Percentiles rank a stretch among this genome's conserved stretches.
phyloP scores from a whole-genome alignment of 257 asterid species.

The Striga asiatica region DNA sequence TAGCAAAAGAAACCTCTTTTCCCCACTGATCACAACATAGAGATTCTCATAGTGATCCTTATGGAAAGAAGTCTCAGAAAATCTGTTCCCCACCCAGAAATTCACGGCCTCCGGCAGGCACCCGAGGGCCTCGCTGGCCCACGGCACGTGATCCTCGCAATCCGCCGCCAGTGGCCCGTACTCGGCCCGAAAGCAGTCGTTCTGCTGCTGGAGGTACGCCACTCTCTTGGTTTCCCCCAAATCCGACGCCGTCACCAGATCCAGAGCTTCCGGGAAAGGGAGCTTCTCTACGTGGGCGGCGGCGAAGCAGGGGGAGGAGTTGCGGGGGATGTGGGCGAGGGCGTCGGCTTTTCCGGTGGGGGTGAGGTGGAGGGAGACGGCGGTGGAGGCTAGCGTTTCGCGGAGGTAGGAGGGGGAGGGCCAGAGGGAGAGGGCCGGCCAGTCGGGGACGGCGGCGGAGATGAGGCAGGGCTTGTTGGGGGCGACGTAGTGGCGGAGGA shows the following conservation, averaged over 20 bases:
- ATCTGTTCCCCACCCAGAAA: conserved; percentile 67
- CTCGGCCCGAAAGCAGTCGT: conserved; percentile 79
- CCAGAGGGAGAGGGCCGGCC: conserved; percentile 81
- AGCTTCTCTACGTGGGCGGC: conserved; percentile 56
- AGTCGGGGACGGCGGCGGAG: conserved; percentile 59
- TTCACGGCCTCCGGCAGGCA: conserved; percentile 84
- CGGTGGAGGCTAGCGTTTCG: conserved; percentile 41
- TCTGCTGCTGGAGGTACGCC: conserved; percentile 87
- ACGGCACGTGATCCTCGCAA: conserved; percentile 47
- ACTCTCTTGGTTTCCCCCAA: conserved; percentile 2
- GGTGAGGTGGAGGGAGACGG: conserved; percentile 83
- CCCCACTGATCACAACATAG: conserved; percentile 72
- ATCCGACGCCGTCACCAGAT: conserved; percentile 32
- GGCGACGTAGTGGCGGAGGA: conserved; percentile 67
- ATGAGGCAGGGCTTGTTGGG: conserved; percentile 79
- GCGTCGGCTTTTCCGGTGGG: conserved; percentile 84
- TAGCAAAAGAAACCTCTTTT: conserved; percentile 62
- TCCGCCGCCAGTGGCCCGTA: conserved; percentile 45
- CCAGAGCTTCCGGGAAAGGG: conserved; percentile 49
- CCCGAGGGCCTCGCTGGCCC: conserved; percentile 82
- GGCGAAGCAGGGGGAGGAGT: conserved; percentile 61
- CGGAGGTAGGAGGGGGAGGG: conserved; percentile 51
- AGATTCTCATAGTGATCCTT: conserved; percentile 91
- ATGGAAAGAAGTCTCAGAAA: conserved; percentile 71
- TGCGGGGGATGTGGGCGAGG: conserved; percentile 36